These are phyloP conservation scores for Beta macrorhiza DNA, from an alignment of 179 eudicot species.

Conservation along the genomic window DNA sequence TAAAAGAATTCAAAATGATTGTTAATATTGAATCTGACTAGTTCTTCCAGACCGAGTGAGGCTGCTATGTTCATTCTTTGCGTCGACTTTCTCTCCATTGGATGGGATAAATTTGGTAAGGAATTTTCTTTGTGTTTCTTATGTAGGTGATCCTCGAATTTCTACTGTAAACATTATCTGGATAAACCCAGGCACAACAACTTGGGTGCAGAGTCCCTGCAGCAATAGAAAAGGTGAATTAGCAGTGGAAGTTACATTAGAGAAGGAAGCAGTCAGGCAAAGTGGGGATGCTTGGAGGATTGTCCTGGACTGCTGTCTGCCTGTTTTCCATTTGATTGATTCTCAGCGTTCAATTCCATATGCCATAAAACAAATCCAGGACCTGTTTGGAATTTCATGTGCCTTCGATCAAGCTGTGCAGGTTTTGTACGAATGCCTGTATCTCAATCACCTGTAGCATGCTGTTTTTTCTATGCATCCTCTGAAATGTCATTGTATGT, in stretches of 20 bases:
- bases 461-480: not conserved
- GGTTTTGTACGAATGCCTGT: slow-evolving; percentile 39
- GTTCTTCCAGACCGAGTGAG: not conserved
- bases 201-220: slow-evolving; percentile 58
- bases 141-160: slow-evolving; percentile 85
- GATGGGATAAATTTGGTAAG: slow-evolving; percentile 1
- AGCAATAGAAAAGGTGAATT: slow-evolving; percentile 66
- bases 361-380: slow-evolving; percentile 89
- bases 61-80: slow-evolving; percentile 1
- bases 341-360: slow-evolving; percentile 74
- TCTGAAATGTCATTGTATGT: too few species aligned
- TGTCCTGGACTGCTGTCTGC: slow-evolving; percentile 86
- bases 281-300: slow-evolving; percentile 93
- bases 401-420: slow-evolving; percentile 95
- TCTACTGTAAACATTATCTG: slow-evolving; percentile 67
- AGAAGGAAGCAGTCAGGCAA: slow-evolving; percentile 67
- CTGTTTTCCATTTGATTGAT: slow-evolving; percentile 77
- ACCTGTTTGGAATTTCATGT: slow-evolving; percentile 86
- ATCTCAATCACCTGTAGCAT: slow-evolving; percentile 2
- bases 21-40: not conserved
- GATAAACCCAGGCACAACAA: slow-evolving; percentile 70
- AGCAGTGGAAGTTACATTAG: slow-evolving; percentile 74
- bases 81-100: not conserved
- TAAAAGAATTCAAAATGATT: not conserved
- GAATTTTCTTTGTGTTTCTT: slow-evolving; percentile 8